Conservation (phyloP, 345 rosid genomes). For the Citrus trifoliata region DNA sequence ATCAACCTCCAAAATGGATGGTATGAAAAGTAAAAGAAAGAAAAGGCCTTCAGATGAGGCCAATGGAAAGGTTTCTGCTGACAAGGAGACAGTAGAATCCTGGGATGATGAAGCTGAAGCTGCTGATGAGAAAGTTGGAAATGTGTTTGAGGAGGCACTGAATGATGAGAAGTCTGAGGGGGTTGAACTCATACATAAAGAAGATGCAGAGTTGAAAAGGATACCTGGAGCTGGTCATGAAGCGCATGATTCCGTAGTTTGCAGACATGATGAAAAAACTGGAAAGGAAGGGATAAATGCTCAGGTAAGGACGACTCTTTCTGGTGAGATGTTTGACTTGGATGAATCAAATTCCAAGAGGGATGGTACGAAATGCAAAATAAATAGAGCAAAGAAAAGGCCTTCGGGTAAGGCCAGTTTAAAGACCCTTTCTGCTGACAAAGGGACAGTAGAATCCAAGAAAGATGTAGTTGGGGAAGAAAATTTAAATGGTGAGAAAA, state of each 20-base stretch:
- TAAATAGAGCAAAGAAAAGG: slow-evolving; percentile 24
- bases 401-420: slow-evolving; percentile 26
- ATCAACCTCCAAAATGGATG: slow-evolving; percentile 18
- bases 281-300: slow-evolving; percentile 16
- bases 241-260: slow-evolving; percentile 4
- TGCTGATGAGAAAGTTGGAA: slow-evolving; percentile 43
- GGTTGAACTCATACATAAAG: slow-evolving; percentile 12
- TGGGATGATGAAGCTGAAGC: slow-evolving; percentile 51
- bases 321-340: slow-evolving; percentile 14
- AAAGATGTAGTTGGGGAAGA: slow-evolving; percentile 18
- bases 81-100: slow-evolving; percentile 14
- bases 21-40: slow-evolving; percentile 20
- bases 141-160: slow-evolving; percentile 15
- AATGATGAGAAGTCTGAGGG: slow-evolving; percentile 25
- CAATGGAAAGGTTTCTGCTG: slow-evolving; percentile 19
- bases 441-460: slow-evolving; percentile 18
- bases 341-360: slow-evolving; percentile 21
- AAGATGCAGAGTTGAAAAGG: not conserved
- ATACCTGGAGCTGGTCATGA: slow-evolving; percentile 18
- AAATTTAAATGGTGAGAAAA: slow-evolving; percentile 12
- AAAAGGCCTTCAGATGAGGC: slow-evolving; percentile 28
- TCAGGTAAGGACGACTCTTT: slow-evolving; percentile 21
- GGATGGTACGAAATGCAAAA: slow-evolving; percentile 14
- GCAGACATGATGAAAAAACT: slow-evolving; percentile 4
- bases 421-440: slow-evolving; percentile 18